Evolutionary conservation across 306 rosid genomes (phyloP).

Genomic region (Canavalia gladiata): DNA sequence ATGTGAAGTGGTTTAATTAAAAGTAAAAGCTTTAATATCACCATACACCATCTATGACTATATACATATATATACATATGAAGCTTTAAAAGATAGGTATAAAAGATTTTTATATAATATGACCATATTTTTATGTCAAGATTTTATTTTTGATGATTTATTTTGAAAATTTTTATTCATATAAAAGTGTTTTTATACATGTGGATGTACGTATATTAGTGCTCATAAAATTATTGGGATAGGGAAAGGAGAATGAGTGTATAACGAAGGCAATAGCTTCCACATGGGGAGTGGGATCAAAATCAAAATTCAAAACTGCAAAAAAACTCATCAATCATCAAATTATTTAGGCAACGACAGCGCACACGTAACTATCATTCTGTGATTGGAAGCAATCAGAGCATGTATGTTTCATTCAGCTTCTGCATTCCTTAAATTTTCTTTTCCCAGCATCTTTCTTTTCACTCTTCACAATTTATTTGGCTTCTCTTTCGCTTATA

Average conservation of each 20-base stretch:
- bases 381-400: neutral
- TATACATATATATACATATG: no score
- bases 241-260: no score
- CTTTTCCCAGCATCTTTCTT: neutral
- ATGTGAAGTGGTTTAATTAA: constrained; percentile 11
- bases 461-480: constrained; percentile 3
- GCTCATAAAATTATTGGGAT: no score
- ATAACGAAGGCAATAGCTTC: no score
- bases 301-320: neutral
- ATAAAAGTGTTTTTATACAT: no score
- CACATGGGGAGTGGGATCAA: no score
- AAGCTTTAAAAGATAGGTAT: no score
- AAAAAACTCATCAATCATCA: neutral
- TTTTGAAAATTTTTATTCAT: no score
- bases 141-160: no score
- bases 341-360: neutral
- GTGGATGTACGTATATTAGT: no score
- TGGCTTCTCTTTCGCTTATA: neutral
- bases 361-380: constrained; percentile 17
- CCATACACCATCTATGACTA: neutral
- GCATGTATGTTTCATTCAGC: neutral
- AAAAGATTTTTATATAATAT: no score
- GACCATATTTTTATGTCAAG: no score
- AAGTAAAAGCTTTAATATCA: neutral
- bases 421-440: constrained; percentile 11